Percentiles rank a stretch among this genome's conserved stretches.
phyloP scores from a whole-genome alignment of 805 yeast genomes.

The Middelhovenomyces tepae region DNA sequence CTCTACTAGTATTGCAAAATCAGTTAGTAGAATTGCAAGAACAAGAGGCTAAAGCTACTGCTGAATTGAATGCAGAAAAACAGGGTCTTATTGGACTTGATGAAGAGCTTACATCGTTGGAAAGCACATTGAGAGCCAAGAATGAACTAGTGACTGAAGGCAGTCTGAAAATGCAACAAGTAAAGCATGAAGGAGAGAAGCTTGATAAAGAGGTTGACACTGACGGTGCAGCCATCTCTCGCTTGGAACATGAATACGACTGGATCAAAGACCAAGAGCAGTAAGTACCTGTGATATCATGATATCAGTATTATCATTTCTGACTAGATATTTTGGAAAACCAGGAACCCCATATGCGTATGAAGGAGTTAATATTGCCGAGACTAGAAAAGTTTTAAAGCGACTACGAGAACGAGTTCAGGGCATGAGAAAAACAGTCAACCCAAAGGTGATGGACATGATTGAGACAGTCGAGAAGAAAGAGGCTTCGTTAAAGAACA shows the following conservation, averaged over 20 bases:
- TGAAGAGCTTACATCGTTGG: conserved; percentile 59
- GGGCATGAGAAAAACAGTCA: conserved; percentile 72
- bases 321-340: conserved; percentile 23
- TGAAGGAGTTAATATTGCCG: conserved; percentile 42
- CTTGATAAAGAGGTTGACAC: conserved; percentile 13
- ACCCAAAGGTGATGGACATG: conserved; percentile 80
- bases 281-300: not conserved
- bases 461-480: conserved; percentile 87
- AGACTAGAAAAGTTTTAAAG: conserved; percentile 48
- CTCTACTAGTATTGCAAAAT: conserved; percentile 25
- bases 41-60: conserved; percentile 23
- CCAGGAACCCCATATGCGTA: conserved; percentile 27
- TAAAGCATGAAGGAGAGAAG: conserved; percentile 24
- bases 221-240: conserved; percentile 30
- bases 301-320: too few species aligned
- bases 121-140: conserved; percentile 18
- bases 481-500: conserved; percentile 62
- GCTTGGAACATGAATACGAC: conserved; percentile 45
- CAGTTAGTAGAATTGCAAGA: conserved; percentile 25
- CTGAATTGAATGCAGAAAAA: conserved; percentile 41
- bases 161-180: conserved; percentile 20
- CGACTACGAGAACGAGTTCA: conserved; percentile 51
- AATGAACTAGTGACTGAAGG: conserved; percentile 21
- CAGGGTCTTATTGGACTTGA: conserved; percentile 56
- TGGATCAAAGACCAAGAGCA: conserved; percentile 68